phyloP scores from a whole-genome alignment of 345 rosid genomes.

The Lumnitzera littorea region DNA sequence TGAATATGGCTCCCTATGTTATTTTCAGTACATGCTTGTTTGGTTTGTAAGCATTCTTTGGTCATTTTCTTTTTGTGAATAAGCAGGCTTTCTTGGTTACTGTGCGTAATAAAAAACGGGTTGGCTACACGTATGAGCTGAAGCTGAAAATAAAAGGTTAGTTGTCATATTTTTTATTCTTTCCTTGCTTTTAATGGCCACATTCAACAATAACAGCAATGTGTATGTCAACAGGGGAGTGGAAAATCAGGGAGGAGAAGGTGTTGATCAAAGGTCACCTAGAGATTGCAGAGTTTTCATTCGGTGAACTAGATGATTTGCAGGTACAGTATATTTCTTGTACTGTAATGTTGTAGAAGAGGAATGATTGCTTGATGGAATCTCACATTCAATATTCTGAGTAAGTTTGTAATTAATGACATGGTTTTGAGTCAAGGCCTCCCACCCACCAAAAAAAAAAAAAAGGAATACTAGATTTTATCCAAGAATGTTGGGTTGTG shows the following conservation, averaged over 20 bases:
- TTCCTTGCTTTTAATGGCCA: background rate
- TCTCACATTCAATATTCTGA: no score
- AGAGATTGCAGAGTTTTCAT: conserved; percentile 79
- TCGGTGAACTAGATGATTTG: conserved; percentile 87
- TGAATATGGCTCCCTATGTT: background rate
- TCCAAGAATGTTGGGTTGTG: no score
- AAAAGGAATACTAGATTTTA: no score
- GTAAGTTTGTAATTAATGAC: no score
- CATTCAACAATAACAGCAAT: background rate
- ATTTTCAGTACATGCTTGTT: background rate
- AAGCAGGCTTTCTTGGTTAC: conserved; percentile 84
- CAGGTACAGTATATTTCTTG: conserved; percentile 41
- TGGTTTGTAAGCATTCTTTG: conserved; percentile 1
- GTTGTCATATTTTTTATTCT: background rate
- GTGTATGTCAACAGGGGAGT: conserved; percentile 51
- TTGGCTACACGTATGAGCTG: conserved; percentile 79
- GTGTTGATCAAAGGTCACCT: conserved; percentile 55
- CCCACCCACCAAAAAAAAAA: no score
- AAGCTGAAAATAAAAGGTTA: conserved; percentile 70
- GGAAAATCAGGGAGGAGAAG: conserved; percentile 59
- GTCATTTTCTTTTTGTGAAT: conserved; percentile 2
- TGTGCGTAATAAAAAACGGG: conserved; percentile 83
- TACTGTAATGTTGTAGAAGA: background rate
- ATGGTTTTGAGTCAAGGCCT: no score
- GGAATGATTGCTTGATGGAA: background rate